A percentile compares a stretch with the other conserved stretches of the same genome.
phyloP scores from a whole-genome alignment of 352 stramenopile species.

The Thraustotheca clavata region DNA sequence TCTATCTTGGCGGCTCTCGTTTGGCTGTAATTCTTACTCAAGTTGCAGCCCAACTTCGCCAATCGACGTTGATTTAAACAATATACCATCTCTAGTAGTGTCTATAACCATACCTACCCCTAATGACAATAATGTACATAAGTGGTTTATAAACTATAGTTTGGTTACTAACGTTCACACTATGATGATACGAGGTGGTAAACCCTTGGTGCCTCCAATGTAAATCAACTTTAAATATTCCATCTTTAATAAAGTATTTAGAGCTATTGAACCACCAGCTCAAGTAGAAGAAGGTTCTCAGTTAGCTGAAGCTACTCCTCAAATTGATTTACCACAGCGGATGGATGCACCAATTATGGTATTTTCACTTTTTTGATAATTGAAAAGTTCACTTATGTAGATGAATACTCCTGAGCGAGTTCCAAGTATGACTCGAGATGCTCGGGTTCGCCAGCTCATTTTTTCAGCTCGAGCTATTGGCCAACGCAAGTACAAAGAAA shows the following conservation, averaged over 20 bases:
- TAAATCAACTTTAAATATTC: background rate
- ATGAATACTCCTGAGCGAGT: slow-evolving; percentile 64
- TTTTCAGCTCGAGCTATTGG: slow-evolving; percentile 59
- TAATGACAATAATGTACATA: too few relatives aligned
- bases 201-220: slow-evolving; percentile 4
- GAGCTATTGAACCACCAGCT: background rate
- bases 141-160: too few relatives aligned
- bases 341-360: slow-evolving; percentile 65
- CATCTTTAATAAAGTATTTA: background rate
- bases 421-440: slow-evolving; percentile 42
- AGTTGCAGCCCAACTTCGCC: slow-evolving; percentile 42
- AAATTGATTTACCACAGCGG: slow-evolving; percentile 68
- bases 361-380: background rate
- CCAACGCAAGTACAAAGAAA: slow-evolving; percentile 36
- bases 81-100: background rate
- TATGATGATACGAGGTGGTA: slow-evolving; percentile 13
- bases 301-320: slow-evolving; percentile 56
- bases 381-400: slow-evolving; percentile 23
- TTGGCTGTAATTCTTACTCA: slow-evolving; percentile 50
- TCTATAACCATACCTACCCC: too few relatives aligned
- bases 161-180: background rate
- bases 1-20: slow-evolving; percentile 40
- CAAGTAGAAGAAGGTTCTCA: slow-evolving; percentile 57
- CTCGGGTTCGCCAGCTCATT: slow-evolving; percentile 58
- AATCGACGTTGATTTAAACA: too few relatives aligned